phyloP scores from a whole-genome alignment of 331 rosid species.

The Malus hybrid region DNA sequence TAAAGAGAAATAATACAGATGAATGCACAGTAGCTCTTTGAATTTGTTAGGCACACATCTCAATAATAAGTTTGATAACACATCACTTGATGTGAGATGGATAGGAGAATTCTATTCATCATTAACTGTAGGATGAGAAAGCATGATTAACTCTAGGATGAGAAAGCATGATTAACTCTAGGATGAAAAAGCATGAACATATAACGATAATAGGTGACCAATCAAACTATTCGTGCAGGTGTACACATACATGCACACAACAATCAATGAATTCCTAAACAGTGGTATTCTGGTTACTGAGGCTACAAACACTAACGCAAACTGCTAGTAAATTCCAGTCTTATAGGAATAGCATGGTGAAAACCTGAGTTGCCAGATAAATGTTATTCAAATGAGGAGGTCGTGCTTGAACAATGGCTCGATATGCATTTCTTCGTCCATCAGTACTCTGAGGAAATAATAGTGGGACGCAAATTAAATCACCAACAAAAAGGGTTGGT shows the following conservation, averaged over 20 bases:
- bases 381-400: constrained; percentile 88
- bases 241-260: background rate
- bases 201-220: background rate
- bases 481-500: background rate
- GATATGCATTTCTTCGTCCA: constrained; percentile 86
- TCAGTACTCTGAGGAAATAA: constrained; percentile 56
- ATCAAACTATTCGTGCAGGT: background rate
- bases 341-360: constrained; percentile 13
- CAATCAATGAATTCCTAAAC: background rate
- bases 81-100: background rate
- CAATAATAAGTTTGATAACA: background rate
- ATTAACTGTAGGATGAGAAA: background rate
- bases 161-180: background rate
- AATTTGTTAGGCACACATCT: background rate
- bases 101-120: background rate
- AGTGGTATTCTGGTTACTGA: background rate
- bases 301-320: background rate
- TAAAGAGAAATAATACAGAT: background rate
- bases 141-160: background rate
- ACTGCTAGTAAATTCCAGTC: background rate
- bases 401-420: constrained; percentile 84
- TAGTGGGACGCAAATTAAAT: constrained; percentile 2
- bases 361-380: constrained; percentile 92
- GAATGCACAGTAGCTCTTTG: background rate
- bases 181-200: background rate